Evolutionary conservation across 2,329 filamentous ascomycete species (phyloP).

Genomic region (Davidsoniella virescens): DNA sequence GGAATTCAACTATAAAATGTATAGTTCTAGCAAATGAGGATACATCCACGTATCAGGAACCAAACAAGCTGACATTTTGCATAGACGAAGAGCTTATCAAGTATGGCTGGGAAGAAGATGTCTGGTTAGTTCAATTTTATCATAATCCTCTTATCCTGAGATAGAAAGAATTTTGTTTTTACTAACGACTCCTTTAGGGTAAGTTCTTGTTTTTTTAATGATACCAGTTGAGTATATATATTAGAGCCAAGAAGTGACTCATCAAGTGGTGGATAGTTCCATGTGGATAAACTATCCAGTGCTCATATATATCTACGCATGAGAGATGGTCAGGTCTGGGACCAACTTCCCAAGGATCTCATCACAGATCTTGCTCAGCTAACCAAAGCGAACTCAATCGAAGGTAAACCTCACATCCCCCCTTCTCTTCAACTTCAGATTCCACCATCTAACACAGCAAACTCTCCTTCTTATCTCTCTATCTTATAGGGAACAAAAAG

Average conservation of each 20-base stretch:
- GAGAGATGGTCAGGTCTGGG: conserved; percentile 65
- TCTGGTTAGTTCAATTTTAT: conserved; percentile 48
- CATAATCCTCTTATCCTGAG: neutral
- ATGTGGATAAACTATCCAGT: conserved; percentile 92
- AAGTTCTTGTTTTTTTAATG: neutral
- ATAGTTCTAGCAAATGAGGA: too few species aligned
- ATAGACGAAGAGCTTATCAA: conserved; percentile 93
- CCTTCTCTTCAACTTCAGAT: neutral
- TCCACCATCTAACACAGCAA: neutral
- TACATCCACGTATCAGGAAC: neutral
- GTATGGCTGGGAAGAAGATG: conserved; percentile 84
- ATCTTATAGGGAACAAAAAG: conserved; percentile 72
- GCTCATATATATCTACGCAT: conserved; percentile 92
- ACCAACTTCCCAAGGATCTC: conserved; percentile 57
- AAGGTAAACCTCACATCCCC: conserved; percentile 37
- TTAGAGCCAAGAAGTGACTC: neutral
- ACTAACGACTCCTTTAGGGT: neutral
- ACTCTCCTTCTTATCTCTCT: too few species aligned
- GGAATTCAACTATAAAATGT: too few species aligned
- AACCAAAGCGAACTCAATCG: conserved; percentile 97
- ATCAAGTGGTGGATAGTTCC: conserved; percentile 44
- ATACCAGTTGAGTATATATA: too few species aligned
- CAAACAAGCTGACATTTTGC: neutral
- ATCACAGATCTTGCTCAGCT: conserved; percentile 85
- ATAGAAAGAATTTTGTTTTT: neutral